A percentile compares a stretch with the other conserved stretches of the same genome.
phyloP scores from a whole-genome alignment of 139 green algal species.

The Coelastrella sp. region DNA sequence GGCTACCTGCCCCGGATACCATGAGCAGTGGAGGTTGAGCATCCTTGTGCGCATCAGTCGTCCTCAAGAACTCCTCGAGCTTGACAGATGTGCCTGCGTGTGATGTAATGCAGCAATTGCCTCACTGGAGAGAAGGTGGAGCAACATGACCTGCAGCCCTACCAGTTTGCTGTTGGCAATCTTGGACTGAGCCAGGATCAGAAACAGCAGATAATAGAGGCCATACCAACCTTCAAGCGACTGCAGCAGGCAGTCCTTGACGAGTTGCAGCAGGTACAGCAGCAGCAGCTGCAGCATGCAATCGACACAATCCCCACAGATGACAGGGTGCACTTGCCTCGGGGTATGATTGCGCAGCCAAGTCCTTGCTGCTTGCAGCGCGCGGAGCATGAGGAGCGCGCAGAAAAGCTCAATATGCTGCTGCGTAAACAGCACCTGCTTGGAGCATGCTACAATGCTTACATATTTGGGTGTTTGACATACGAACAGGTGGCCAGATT shows the following conservation, averaged over 20 bases:
- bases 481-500: neutral
- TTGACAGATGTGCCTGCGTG: too few species aligned
- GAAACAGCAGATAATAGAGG: slow-evolving; percentile 5
- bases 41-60: too few species aligned
- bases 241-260: slow-evolving; percentile 17
- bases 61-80: too few species aligned
- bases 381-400: neutral
- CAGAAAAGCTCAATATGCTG: slow-evolving; percentile 2
- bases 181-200: neutral
- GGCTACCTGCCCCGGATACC: too few species aligned
- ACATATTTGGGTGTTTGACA: neutral
- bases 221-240: neutral
- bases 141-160: slow-evolving; percentile 2
- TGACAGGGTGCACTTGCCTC: neutral
- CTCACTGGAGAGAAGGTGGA: neutral
- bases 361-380: neutral
- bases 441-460: neutral
- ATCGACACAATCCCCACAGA: neutral
- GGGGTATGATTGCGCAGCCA: neutral
- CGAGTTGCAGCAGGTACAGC: slow-evolving; percentile 16
- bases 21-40: too few species aligned
- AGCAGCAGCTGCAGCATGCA: neutral
- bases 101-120: neutral
- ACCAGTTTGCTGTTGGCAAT: neutral
- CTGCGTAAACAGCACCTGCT: slow-evolving; percentile 7